These are phyloP conservation scores for Fagus crenata DNA, from an alignment of 306 rosid genomes.

Conservation along the genomic window DNA sequence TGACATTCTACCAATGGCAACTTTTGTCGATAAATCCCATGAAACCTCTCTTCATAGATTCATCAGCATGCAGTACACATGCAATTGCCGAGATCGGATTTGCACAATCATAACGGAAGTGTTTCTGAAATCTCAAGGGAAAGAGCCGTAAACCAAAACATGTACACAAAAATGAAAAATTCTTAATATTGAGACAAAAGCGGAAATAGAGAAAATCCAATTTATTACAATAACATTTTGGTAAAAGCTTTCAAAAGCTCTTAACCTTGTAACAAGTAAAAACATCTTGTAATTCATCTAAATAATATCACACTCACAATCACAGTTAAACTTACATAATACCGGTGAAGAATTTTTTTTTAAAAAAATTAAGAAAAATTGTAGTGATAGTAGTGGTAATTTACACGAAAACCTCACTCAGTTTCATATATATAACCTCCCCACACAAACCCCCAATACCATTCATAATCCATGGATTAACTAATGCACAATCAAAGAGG, in stretches of 20 bases:
- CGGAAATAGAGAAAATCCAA: conserved; percentile 1
- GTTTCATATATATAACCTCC: conserved; percentile 34
- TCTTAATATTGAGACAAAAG: background rate
- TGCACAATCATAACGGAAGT: no score
- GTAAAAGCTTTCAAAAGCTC: conserved; percentile 21
- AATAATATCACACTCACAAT: conserved; percentile 38
- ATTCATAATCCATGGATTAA: conserved; percentile 12
- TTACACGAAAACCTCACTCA: conserved; percentile 53
- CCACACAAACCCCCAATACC: conserved; percentile 10
- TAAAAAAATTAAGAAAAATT: conserved; percentile 2
- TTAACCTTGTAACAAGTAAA: conserved; percentile 25
- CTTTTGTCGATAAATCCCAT: no score
- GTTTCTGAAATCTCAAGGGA: no score
- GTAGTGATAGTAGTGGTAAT: conserved; percentile 32
- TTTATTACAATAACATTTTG: conserved; percentile 30
- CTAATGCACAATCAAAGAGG: conserved; percentile 19
- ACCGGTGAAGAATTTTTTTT: background rate
- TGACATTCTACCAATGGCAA: no score
- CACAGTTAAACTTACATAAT: conserved; percentile 33
- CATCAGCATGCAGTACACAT: no score
- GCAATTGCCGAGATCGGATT: no score
- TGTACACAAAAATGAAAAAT: background rate
- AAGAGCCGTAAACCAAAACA: background rate
- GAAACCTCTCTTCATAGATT: no score
- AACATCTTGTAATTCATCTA: conserved; percentile 44